Conservation (phyloP, 2,329 filamentous ascomycete genomes). For the Colletotrichum destructivum region DNA sequence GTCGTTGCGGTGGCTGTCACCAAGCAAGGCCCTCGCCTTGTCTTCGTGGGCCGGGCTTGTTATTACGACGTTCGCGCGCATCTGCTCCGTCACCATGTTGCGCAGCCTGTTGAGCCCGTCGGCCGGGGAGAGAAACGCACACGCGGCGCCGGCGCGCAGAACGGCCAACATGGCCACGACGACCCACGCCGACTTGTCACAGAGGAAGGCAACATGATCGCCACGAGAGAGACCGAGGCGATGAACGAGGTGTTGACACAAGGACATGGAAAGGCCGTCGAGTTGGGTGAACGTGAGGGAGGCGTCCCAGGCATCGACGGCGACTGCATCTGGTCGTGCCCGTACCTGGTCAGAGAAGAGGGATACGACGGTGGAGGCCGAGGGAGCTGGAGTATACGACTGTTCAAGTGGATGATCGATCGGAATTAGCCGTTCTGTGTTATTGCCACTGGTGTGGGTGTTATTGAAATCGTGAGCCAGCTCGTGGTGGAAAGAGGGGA, state of each 20-base stretch:
- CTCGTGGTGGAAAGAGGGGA: not conserved
- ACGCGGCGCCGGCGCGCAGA: conserved; percentile 41
- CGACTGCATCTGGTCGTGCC: not conserved
- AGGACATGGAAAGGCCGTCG: not conserved
- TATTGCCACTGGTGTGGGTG: no score
- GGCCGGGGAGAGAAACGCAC: conserved; percentile 13
- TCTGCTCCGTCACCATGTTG: not conserved
- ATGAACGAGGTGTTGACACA: not conserved
- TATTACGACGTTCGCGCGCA: not conserved
- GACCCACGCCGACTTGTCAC: conserved; percentile 36
- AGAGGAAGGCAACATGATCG: not conserved
- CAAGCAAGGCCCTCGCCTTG: not conserved
- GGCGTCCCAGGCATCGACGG: not conserved
- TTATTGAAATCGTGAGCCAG: not conserved
- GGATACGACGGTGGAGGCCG: not conserved
- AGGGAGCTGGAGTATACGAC: not conserved
- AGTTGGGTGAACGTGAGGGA: not conserved
- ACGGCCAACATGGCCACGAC: conserved; percentile 42
- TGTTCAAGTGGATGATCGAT: not conserved
- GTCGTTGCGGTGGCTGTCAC: not conserved
- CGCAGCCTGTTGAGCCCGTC: not conserved
- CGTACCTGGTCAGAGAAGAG: not conserved
- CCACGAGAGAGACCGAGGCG: not conserved
- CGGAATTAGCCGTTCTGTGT: no score
- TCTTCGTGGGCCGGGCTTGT: not conserved